Evolutionary conservation across 2,329 filamentous ascomycete genomes (phyloP).

Genomic region (Akanthomyces uredinophilus): DNA sequence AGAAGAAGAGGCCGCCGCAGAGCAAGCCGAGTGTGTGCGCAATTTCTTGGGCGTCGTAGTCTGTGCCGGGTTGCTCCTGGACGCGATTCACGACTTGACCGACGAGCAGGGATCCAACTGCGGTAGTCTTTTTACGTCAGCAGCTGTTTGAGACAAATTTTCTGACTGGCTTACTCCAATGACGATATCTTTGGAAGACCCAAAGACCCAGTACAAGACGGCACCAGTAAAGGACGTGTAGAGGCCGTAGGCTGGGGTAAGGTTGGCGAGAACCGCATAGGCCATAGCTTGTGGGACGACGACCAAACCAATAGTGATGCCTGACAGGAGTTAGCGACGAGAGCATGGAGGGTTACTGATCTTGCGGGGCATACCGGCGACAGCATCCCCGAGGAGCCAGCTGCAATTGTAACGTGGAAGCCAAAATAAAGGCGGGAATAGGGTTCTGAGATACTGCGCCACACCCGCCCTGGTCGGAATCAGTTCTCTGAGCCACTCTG

Average conservation of each 20-base stretch:
- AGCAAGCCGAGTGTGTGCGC: slow-evolving; percentile 41
- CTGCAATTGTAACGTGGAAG: slow-evolving; percentile 64
- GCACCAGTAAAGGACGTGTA: slow-evolving; percentile 82
- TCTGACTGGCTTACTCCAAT: slow-evolving; percentile 50
- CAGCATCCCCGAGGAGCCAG: slow-evolving; percentile 68
- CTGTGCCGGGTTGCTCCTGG: slow-evolving; percentile 27
- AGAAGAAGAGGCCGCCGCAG: slow-evolving; percentile 38
- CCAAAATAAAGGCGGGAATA: slow-evolving; percentile 66
- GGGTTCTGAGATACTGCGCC: slow-evolving; percentile 42
- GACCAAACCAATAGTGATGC: slow-evolving; percentile 54
- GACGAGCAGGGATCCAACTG: slow-evolving; percentile 46
- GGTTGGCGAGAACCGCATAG: slow-evolving; percentile 65
- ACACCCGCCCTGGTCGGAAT: slow-evolving; percentile 45
- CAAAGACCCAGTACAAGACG: slow-evolving; percentile 76
- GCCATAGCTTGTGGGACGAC: slow-evolving; percentile 78
- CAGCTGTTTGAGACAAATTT: rapidly evolving
- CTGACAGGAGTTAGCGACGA: slow-evolving; percentile 17
- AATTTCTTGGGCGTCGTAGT: slow-evolving; percentile 34
- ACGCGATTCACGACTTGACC: slow-evolving; percentile 41
- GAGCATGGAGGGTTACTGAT: background rate
- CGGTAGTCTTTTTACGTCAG: slow-evolving; percentile 44
- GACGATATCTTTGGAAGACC: slow-evolving; percentile 79
- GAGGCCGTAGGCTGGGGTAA: slow-evolving; percentile 65
- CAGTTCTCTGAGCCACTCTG: slow-evolving; percentile 55
- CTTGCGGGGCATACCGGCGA: slow-evolving; percentile 52